Evolutionary conservation across 768 basidiomycete genomes (phyloP).

Genomic region (Trametopsis cervina): DNA sequence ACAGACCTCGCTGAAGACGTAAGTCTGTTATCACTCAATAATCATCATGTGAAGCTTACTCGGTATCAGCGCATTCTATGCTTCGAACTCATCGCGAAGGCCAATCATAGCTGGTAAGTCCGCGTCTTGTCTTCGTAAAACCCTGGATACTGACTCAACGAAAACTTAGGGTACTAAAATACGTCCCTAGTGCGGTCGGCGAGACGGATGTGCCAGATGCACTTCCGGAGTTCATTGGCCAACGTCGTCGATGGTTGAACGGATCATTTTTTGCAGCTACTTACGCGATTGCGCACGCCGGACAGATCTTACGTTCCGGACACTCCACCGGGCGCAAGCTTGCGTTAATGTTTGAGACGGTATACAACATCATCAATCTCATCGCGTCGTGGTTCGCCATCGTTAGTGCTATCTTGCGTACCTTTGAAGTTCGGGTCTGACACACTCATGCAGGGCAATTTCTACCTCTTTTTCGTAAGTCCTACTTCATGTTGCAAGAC

Average conservation of each 20-base stretch:
- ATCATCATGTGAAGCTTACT: constrained; percentile 13
- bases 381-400: constrained; percentile 92
- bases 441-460: constrained; percentile 62
- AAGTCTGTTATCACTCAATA: constrained; percentile 17
- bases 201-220: constrained; percentile 94
- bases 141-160: background rate
- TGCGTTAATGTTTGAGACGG: constrained; percentile 68
- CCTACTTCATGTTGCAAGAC: background rate
- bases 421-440: too few species aligned
- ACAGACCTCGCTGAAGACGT: constrained; percentile 88
- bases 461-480: constrained; percentile 88
- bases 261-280: constrained; percentile 94
- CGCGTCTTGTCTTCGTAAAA: constrained; percentile 18
- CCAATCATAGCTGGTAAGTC: constrained; percentile 68
- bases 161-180: constrained; percentile 82
- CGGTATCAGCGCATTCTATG: constrained; percentile 68
- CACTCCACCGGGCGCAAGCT: constrained; percentile 75
- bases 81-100: constrained; percentile 73
- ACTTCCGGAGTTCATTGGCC: constrained; percentile 89
- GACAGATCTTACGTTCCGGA: constrained; percentile 73
- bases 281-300: constrained; percentile 85
- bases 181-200: constrained; percentile 88
- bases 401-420: too few species aligned
- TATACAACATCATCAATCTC: constrained; percentile 84
- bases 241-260: constrained; percentile 84